Evolutionary conservation across 768 basidiomycete species (phyloP).

Genomic region (Psilocybe subaeruginosa): DNA sequence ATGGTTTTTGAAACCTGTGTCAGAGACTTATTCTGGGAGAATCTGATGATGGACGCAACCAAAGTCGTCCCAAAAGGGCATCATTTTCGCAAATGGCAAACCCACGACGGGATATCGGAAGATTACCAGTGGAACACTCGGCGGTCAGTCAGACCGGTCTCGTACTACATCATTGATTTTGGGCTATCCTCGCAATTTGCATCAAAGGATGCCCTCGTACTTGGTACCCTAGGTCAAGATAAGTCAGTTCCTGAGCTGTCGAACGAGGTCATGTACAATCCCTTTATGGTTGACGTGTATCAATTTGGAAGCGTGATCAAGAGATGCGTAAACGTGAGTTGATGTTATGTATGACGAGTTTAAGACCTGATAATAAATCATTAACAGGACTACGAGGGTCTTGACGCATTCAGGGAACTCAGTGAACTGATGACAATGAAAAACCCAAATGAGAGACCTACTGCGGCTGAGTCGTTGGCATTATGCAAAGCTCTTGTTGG

Average conservation of each 20-base stretch:
- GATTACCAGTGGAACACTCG: constrained; percentile 15
- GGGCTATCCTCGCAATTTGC: constrained; percentile 15
- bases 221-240: constrained; percentile 23
- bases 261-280: constrained; percentile 20
- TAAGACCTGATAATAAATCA: background rate
- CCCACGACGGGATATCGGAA: background rate
- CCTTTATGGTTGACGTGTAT: constrained; percentile 31
- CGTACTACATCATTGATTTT: constrained; percentile 33
- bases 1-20: background rate
- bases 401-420: background rate
- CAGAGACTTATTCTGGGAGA: background rate
- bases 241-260: constrained; percentile 30
- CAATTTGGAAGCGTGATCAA: constrained; percentile 26
- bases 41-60: constrained; percentile 21
- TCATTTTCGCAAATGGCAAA: constrained; percentile 2
- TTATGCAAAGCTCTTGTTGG: background rate
- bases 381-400: background rate
- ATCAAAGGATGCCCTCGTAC: background rate
- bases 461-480: background rate
- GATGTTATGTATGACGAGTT: background rate
- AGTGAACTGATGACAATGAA: background rate
- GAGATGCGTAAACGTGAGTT: background rate
- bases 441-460: background rate
- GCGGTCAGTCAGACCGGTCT: constrained; percentile 24
- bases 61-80: constrained; percentile 16